phyloP scores from a whole-genome alignment of 768 basidiomycete species.

The Amanita subjunquillea region DNA sequence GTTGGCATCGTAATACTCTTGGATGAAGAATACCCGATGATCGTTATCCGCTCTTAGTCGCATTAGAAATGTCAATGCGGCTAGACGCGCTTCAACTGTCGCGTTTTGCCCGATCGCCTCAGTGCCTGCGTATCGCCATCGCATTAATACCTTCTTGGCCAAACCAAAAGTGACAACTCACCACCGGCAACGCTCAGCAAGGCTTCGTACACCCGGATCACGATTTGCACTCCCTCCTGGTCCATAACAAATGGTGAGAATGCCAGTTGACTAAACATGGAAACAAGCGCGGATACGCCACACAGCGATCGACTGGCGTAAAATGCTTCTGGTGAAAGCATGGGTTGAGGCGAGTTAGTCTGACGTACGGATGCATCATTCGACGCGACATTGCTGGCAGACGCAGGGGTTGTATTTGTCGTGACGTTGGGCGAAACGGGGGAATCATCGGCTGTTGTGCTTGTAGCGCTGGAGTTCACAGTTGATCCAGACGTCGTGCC shows the following conservation, averaged over 20 bases:
- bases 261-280: conserved; percentile 57
- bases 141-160: not conserved
- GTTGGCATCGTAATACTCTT: conserved; percentile 41
- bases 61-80: conserved; percentile 79
- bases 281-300: conserved; percentile 53
- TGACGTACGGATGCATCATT: not conserved
- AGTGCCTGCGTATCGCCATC: not conserved
- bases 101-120: not conserved
- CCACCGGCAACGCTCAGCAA: conserved; percentile 30
- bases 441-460: not conserved
- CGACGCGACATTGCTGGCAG: not conserved
- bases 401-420: not conserved
- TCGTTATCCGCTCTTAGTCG: conserved; percentile 84
- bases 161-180: not conserved
- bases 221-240: conserved; percentile 36
- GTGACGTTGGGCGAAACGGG: not conserved
- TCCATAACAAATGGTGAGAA: conserved; percentile 55
- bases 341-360: not conserved
- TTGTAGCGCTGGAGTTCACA: not conserved
- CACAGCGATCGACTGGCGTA: conserved; percentile 34
- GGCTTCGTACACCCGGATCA: conserved; percentile 40
- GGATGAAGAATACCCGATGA: conserved; percentile 70
- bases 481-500: not conserved
- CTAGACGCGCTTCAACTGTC: conserved; percentile 29
- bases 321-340: not conserved